Base-by-base conservation (phyloP, 176 grass and related monocot genomes). In the Raddia guianensis region DNA sequence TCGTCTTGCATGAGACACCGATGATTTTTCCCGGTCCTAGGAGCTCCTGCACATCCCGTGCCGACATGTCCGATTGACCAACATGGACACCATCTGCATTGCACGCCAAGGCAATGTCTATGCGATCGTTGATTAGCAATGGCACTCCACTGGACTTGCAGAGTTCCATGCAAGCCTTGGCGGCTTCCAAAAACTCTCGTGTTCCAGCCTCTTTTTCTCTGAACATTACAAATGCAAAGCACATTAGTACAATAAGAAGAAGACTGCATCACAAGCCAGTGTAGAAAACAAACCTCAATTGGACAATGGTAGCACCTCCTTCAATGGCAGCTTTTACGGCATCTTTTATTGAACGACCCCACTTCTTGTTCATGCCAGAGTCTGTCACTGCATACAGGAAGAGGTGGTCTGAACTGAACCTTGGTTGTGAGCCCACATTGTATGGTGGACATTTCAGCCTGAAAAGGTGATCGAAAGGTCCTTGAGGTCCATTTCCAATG, bases 311-410 rank as follows among this genome's bases (percentile, higher is more conserved):
- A 21, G 90, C 92, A 3, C 96, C 92, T 83, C 96, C 96, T 82
- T 95, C 90, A 45, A 95, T 93, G 77, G 84, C 89, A 76, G 84
- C 92, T 89, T 80, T 77, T 18, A 98, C 82, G 0, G 92, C 88
- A 89, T 93, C 96, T 68, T 87, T 63, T 74, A 98, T 86, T 11
- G 86, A 88, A 82, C 82, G 88, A 9, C 84, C 88, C 96, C 96
- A 98, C 47, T 82, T 98, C 63, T 80, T 84, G 68, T 93, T 98
- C 96, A 95, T 95, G 75, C 88, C 67, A 15, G 96, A 93, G 63
- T 98, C 92, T 64, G 96, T 95, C 40, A 98, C 92, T 10, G 92
- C 96, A 82, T 98, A 98, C 32, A 98, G 76, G 74, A 98, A 95
- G 56, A 98, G 83, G 80, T 89, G 68, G 45, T 89, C 86, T 65